A percentile compares a stretch with the other conserved stretches of the same genome.
These are phyloP conservation scores for Carex cristatella DNA, from an alignment of 176 grass and related monocot species.

Conservation along the genomic window DNA sequence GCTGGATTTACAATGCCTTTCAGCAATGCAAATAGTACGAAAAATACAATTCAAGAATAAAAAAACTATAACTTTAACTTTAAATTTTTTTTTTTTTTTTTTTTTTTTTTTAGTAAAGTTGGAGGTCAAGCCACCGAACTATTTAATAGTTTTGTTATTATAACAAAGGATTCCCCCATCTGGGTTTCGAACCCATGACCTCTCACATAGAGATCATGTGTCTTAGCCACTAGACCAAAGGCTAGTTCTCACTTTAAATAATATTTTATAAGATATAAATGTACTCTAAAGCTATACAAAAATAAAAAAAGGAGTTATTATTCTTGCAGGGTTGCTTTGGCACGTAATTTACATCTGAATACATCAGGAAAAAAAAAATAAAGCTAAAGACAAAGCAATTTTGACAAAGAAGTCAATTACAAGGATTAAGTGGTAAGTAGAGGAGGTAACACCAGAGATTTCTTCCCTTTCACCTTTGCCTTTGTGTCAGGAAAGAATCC, in stretches of 20 bases:
- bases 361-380: neutral
- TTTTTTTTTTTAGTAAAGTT: too few relatives aligned
- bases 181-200: too few relatives aligned
- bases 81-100: too few relatives aligned
- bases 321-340: neutral
- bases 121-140: too few relatives aligned
- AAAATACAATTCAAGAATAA: too few relatives aligned
- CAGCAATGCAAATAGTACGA: too few relatives aligned
- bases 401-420: neutral
- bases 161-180: too few relatives aligned
- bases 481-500: constrained; percentile 71
- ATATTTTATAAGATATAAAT: neutral
- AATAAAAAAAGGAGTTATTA: neutral
- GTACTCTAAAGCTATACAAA: neutral
- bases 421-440: constrained; percentile 63
- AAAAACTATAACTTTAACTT: too few relatives aligned
- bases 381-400: neutral
- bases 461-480: constrained; percentile 53
- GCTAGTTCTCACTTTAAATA: neutral
- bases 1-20: too few relatives aligned
- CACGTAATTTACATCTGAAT: neutral
- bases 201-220: too few relatives aligned
- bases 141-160: too few relatives aligned
- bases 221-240: too few relatives aligned
- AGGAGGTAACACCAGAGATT: constrained; percentile 38